Percentiles rank a stretch among this genome's conserved stretches.
phyloP scores from a whole-genome alignment of 768 basidiomycete genomes.

The Scleroderma citrinum region DNA sequence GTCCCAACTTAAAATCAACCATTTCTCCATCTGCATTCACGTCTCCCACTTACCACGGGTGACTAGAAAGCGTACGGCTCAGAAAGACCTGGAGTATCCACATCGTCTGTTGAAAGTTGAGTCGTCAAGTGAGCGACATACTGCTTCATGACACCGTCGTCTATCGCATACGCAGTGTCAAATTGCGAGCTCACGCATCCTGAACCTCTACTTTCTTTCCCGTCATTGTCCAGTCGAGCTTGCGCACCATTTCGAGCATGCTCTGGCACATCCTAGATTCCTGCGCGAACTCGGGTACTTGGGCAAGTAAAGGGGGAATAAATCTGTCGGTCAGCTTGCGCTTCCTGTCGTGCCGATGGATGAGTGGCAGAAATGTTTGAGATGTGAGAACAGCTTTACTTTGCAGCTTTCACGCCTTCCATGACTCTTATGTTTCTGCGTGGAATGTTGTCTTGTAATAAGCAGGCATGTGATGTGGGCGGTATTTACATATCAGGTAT shows the following conservation, averaged over 20 bases:
- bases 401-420: too few species aligned
- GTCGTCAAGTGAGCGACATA: constrained; percentile 3
- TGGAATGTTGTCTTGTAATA: too few species aligned
- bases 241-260: constrained; percentile 82
- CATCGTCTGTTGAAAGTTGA: constrained; percentile 48
- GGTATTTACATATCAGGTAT: too few species aligned
- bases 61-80: constrained; percentile 81
- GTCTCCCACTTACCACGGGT: constrained; percentile 71
- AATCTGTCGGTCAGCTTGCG: too few species aligned
- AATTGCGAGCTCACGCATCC: constrained; percentile 72
- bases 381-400: constrained; percentile 18
- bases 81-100: constrained; percentile 82
- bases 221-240: constrained; percentile 92
- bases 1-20: constrained; percentile 70
- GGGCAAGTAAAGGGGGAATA: constrained; percentile 69
- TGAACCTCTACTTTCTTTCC: constrained; percentile 88
- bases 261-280: constrained; percentile 86
- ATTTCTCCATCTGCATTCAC: constrained; percentile 28
- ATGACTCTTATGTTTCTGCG: too few species aligned
- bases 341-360: constrained; percentile 39
- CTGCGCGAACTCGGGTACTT: constrained; percentile 67
- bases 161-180: constrained; percentile 45
- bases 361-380: background rate
- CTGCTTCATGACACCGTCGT: too few species aligned
- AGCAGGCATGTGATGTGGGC: too few species aligned